Base-by-base conservation (phyloP, 129 eudicot genomes). In the Scalesia atractyloides region DNA sequence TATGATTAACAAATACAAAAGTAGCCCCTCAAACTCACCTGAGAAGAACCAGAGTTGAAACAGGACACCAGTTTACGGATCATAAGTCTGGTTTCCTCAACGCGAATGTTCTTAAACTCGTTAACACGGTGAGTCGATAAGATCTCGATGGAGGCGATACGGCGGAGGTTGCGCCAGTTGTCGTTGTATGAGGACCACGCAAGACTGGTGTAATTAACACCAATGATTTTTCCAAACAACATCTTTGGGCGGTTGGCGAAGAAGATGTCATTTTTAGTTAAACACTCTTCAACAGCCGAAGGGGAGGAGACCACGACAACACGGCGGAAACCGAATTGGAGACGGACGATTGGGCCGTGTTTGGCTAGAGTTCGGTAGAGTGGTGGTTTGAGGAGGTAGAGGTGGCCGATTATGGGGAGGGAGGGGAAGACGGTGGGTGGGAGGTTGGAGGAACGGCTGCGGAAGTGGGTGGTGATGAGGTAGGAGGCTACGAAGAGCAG, bases 141-240 rank as follows among this genome's bases (percentile, higher is more conserved):
- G 46, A 88, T 66, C 62, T 86, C 83, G 44, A 80, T 14, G 30
- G 83, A 70, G 11, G 87, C 62, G 7, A 88, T 86, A 2, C 75
- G 76, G 9, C 95, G 80, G 2, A 85, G 86, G 68, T 73, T 85
- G 46, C 88, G 77, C 95, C 88, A 85, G 54, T 71, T 82, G 34
- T 78, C 81, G 9, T 90, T 88, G 26, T 88, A 83, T 0, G 88
- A 67, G 2, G 86, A 37, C 85, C 84, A 88, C 0, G 57, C 67
- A 5, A 88, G 11, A 39, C 74, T 75, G 1, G 86, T 85, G 80
- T 78, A 84, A 46, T 89, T 75, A 22, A 66, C 62, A 41, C 96
- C 96, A 4, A 89, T 34, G 69, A 67, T 49, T 18, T 78, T 80
- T n/a, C 93, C 88, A 51, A 71, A 71, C 11, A 87, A 79, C 15